Base-by-base conservation (phyloP, 2,329 filamentous ascomycete species). In the Apiospora saccharicola region DNA sequence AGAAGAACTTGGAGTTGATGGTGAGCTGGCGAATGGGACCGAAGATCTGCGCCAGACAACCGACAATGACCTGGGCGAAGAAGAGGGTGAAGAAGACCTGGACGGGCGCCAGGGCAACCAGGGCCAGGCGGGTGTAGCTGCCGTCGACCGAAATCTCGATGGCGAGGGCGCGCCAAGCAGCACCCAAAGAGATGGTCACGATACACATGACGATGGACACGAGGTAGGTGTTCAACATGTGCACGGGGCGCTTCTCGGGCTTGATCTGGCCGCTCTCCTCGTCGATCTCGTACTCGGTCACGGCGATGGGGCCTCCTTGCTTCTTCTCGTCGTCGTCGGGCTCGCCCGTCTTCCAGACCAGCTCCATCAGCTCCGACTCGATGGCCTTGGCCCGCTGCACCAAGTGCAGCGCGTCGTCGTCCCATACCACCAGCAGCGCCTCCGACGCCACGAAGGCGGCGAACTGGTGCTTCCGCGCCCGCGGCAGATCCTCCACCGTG, bases 11-110 rank as follows among this genome's bases (percentile, higher is more conserved):
- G 78, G 93, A 94, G 86, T 96, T 96, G 77, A 88, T 84, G 44
- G 87, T 89, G 80, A 96, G 86, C 79, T 95, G 92, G 68, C 88
- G 88, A 72, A 95, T 89, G 0, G 94, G 93, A 6, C 94, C 94
- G 72, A 95, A 89, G 75, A 93, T 90, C 80, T 95, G 93, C 2
- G 92, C 90, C 77, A 95, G 81, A 79, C 91, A 94, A 73, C 93
- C 92, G 70, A 95, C 85, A 72, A 95, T 92, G 78, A 94, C 93
- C 81, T 95, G 92, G 30, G 87, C 91, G 79, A 96, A 95, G 85
- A 96, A 94, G 77, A 95, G 87, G 2, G 93, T 94, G 84, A 95
- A 94, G 86, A 95, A 94, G 72, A 94, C 86, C 79, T 94, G 92
- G 44, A 95, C 83, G 0, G 93, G 93, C 24, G 89, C 89, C 49